Percentiles rank a stretch among this genome's conserved stretches.
Conservation (phyloP, 768 basidiomycete species). For the Boletellus ananas region DNA sequence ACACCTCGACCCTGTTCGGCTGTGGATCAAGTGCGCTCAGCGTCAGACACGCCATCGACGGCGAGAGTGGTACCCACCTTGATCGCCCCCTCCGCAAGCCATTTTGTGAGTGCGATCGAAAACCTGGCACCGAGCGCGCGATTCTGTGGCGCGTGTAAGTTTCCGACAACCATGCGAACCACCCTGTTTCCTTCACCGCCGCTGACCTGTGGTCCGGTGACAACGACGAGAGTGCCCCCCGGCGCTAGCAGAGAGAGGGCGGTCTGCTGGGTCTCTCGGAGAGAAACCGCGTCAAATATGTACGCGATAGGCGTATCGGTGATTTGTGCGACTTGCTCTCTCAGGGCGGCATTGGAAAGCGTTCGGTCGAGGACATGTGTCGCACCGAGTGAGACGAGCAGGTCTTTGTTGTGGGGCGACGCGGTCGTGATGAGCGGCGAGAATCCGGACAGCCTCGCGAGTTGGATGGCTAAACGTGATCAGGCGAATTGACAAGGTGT, state of each 20-base stretch:
- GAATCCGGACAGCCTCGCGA: constrained; percentile 32
- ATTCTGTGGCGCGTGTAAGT: constrained; percentile 2
- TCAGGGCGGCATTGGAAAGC: constrained; percentile 10
- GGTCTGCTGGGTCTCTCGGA: constrained; percentile 29
- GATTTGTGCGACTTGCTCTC: constrained; percentile 5
- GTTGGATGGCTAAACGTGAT: constrained; percentile 26
- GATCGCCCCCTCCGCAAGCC: constrained; percentile 18
- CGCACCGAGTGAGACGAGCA: constrained; percentile 34
- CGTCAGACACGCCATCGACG: neutral
- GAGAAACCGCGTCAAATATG: constrained; percentile 31
- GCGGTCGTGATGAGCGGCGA: constrained; percentile 38
- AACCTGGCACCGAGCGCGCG: constrained; percentile 11
- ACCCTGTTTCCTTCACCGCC: neutral
- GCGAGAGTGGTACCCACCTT: constrained; percentile 5
- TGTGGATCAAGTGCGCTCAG: constrained; percentile 1
- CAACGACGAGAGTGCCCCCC: constrained; percentile 27
- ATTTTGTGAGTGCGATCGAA: constrained; percentile 7
- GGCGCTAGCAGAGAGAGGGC: constrained; percentile 28
- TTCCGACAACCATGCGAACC: constrained; percentile 1
- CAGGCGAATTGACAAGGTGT: neutral
- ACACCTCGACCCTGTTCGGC: constrained; percentile 37
- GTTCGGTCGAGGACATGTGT: constrained; percentile 35
- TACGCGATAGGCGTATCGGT: constrained; percentile 4
- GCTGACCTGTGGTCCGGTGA: neutral
- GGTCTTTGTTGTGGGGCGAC: constrained; percentile 29